Evolutionary conservation across 2,329 filamentous ascomycete species (phyloP), one percentile per base, ranked within the genome.

Genomic region (Xylariaceae sp.): DNA sequence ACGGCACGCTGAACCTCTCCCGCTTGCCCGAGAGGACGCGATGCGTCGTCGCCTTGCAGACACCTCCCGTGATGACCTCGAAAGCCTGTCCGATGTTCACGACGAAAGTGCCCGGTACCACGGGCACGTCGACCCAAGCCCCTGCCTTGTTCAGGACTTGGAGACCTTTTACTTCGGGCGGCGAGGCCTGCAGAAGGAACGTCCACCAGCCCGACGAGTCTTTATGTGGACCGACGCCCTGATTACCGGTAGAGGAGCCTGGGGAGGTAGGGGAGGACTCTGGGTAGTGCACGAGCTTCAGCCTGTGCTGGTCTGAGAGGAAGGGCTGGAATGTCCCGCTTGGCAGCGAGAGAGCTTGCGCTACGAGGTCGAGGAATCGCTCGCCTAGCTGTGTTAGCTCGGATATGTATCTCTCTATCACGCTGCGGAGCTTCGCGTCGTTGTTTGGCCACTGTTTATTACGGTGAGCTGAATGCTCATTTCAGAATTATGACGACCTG

Each of bases 121-220:
- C 76, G 0, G 78, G 78, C 5, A 80, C 81, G 31, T 80, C 73
- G 19, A 85, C 69, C 83, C 82, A 85, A 1, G 67, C 60, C 1
- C 79, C 80, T 0, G 66, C 65, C 36, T 75, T 74, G 56, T 79
- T 79, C 14, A 86, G 75, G 0, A 79, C 81, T 64, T 85, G 79
- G 0, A 85, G 71, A 0, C 82, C 79, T 34, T 76, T 67, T 1
- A 79, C 73, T 8, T 77, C 72, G 3, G 82, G 79, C 2, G 79
- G 77, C 0, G 81, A 83, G 6, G 84, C 81, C 67, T 88, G 86
- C 1, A 85, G 78, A 3, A 88, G 77, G 60, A 88, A 87, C 0
- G 85, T 87, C 74, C 85, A 84, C 83, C 83, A 87, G 3, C 84
- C 84, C 0, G 83, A 86, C 0, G 81, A 86, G 67, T 86, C 83